Evolutionary conservation across 352 stramenopile genomes (phyloP), one percentile per base, ranked within the genome.

Genomic region (Phytophthora pisi): DNA sequence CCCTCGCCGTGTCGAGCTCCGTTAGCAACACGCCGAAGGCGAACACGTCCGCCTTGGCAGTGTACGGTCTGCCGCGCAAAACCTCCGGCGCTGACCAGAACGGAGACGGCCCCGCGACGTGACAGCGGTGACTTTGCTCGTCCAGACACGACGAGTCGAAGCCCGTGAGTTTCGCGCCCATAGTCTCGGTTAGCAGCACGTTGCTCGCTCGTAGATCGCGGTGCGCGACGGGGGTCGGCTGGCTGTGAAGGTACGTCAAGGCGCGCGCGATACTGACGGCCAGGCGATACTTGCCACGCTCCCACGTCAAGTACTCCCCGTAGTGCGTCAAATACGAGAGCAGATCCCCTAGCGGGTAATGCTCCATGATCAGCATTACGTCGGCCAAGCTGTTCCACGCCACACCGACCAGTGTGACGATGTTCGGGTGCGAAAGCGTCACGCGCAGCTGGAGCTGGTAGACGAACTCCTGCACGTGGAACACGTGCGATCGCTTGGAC

Each of bases 181-280:
- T 61, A 0, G 64, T 42, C 11, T 70, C 26, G 0, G 68, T 74
- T 2, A 85, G 57, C 30, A 79, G 56, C 23, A 84, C 69, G 40
- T 78, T 82, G 20, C 73, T 77, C 11, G 74, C 61, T 36, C 64
- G 47, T 38, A 81, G 45, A 51, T 94, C 88, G 40, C 90, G 58
- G 40, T 84, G 78, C 18, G 78, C 71, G 1, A 84, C 34, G 51
- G 57, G 30, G 10, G 70, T 68, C 11, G 31, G 46, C 23, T 64
- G 62, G 0, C 57, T 62, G 51, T 86, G 78, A 15, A 83, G 61
- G 67, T 83, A 86, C 38, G 52, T 24, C 9, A 86, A 50, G 0
- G 77, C 77, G 23, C 57, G 51, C 40, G 69, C 70, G 26, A 86
- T 66, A 8, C 66, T 72, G 20, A 77, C 56, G n/a, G 67, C 72